Conservation (phyloP, 2,329 filamentous ascomycete genomes). For the Colletotrichum truncatum region DNA sequence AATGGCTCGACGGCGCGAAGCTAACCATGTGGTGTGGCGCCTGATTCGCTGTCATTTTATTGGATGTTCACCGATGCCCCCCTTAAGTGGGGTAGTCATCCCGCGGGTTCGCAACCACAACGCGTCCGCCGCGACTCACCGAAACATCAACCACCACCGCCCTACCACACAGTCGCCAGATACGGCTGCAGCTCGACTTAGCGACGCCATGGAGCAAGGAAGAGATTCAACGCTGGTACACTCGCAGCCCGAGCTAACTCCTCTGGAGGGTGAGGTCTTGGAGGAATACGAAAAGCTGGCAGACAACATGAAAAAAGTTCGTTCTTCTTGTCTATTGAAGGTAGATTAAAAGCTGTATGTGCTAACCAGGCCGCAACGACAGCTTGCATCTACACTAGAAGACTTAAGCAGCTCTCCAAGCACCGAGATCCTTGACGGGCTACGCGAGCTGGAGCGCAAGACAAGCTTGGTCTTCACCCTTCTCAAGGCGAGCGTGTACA, state of each 20-base stretch:
- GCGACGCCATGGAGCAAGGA: constrained; percentile 21
- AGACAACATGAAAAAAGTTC: constrained; percentile 90
- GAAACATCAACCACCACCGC: neutral
- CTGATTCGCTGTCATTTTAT: constrained; percentile 4
- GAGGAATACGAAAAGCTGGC: constrained; percentile 91
- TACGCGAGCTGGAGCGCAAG: constrained; percentile 91
- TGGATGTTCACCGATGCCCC: constrained; percentile 2
- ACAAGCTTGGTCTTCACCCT: constrained; percentile 94
- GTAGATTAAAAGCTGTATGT: neutral
- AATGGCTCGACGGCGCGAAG: neutral
- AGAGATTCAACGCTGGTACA: constrained; percentile 38
- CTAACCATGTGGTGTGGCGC: neutral
- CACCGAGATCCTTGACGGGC: constrained; percentile 84
- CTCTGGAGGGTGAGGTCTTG: constrained; percentile 91
- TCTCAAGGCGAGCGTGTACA: constrained; percentile 98
- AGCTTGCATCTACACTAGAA: constrained; percentile 70
- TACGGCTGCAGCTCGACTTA: neutral
- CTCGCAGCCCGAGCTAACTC: constrained; percentile 69
- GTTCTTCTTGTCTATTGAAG: constrained; percentile 21
- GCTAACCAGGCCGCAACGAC: constrained; percentile 20
- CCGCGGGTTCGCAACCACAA: constrained; percentile 18
- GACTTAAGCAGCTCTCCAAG: constrained; percentile 76
- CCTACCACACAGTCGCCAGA: neutral
- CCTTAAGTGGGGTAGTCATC: neutral
- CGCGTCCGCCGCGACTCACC: constrained; percentile 28